phyloP scores from a whole-genome alignment of 345 rosid genomes.

The Syzygium grande region DNA sequence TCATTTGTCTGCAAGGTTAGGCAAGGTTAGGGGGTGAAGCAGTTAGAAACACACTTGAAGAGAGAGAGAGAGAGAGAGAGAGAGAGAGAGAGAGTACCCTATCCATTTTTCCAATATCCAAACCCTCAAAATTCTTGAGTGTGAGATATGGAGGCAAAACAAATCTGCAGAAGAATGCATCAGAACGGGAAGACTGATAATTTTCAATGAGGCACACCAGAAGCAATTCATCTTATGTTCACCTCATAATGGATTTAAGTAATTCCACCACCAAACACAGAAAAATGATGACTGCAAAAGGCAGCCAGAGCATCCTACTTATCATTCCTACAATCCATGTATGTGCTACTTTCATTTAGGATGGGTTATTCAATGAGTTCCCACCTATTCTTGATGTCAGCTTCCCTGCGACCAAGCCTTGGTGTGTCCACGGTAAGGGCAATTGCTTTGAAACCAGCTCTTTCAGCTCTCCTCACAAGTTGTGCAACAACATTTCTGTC shows the following conservation, averaged over 20 bases:
- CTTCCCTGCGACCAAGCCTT: slow-evolving; percentile 85
- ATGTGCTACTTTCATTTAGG: neutral
- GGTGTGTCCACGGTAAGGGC: slow-evolving; percentile 91
- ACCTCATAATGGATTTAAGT: neutral
- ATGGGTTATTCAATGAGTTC: neutral
- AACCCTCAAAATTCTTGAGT: slow-evolving; percentile 85
- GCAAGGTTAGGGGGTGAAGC: slow-evolving; percentile 4
- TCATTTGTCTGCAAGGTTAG: slow-evolving; percentile 47
- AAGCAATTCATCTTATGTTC: neutral
- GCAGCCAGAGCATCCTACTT: neutral
- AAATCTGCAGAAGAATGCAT: slow-evolving; percentile 35
- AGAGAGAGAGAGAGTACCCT: slow-evolving; percentile 24
- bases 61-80: neutral
- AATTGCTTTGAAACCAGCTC: slow-evolving; percentile 91
- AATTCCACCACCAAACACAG: neutral
- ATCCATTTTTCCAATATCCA: slow-evolving; percentile 69
- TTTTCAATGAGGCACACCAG: neutral
- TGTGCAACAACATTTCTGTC: slow-evolving; percentile 82
- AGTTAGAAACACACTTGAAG: neutral
- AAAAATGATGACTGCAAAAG: neutral
- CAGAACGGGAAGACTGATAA: neutral
- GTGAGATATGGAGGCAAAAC: slow-evolving; percentile 59
- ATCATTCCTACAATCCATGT: neutral
- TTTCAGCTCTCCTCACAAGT: slow-evolving; percentile 85
- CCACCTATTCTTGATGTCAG: slow-evolving; percentile 93